These are phyloP conservation scores for Acidiella bohemica DNA, from an alignment of 495 filamentous ascomycete species.

Conservation along the genomic window DNA sequence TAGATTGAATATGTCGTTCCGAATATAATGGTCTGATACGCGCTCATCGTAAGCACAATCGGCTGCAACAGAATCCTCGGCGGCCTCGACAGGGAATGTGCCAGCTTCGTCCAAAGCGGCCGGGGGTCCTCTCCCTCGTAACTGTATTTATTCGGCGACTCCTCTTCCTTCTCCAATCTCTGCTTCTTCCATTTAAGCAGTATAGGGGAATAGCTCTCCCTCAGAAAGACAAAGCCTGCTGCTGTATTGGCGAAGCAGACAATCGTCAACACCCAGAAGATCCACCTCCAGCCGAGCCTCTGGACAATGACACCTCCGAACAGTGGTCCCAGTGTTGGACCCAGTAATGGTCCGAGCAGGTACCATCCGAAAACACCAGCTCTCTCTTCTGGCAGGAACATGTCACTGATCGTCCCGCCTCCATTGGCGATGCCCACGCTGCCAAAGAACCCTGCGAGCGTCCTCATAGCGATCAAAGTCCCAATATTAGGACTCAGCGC, in stretches of 20 bases:
- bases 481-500: constrained; percentile 21
- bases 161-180: constrained; percentile 14
- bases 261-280: constrained; percentile 26
- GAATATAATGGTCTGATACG: constrained; percentile 23
- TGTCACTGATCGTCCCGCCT: constrained; percentile 22
- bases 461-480: constrained; percentile 23
- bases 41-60: constrained; percentile 21
- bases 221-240: constrained; percentile 21
- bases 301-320: constrained; percentile 23
- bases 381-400: constrained; percentile 19
- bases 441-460: constrained; percentile 28
- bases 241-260: constrained; percentile 21
- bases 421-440: constrained; percentile 27
- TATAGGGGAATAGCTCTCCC: constrained; percentile 21
- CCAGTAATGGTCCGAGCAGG: constrained; percentile 21
- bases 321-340: constrained; percentile 21
- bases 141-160: constrained; percentile 4
- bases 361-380: constrained; percentile 24
- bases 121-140: constrained; percentile 19
- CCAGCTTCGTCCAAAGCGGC: constrained; percentile 12
- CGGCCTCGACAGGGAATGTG: constrained; percentile 12
- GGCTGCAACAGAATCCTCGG: constrained; percentile 21
- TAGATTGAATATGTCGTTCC: constrained; percentile 22
- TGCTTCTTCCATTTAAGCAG: constrained; percentile 17
- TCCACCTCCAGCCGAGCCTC: constrained; percentile 22